Percentiles rank a stretch among this genome's conserved stretches.
These are phyloP conservation scores for Rhynchosporium agropyri DNA, from an alignment of 2,329 filamentous ascomycete genomes.

Conservation along the genomic window DNA sequence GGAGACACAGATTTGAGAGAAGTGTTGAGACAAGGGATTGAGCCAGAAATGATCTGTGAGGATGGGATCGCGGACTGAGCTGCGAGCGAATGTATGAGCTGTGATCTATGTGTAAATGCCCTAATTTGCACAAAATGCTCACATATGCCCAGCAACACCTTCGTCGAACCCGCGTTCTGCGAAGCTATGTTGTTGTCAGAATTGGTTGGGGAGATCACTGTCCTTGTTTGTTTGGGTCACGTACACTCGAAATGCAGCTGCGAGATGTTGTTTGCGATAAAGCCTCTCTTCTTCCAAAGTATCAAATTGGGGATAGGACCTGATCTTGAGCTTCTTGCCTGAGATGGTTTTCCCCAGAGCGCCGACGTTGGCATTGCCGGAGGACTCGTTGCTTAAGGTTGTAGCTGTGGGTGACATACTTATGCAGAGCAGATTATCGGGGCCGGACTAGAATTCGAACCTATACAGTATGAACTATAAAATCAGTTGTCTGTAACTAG, in stretches of 20 bases:
- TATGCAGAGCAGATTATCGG: not conserved
- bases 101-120: too few species aligned
- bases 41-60: slow-evolving; percentile 50
- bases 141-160: slow-evolving; percentile 64
- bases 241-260: slow-evolving; percentile 36
- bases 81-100: not conserved
- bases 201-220: not conserved
- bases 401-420: slow-evolving; percentile 46
- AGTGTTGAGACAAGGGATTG: slow-evolving; percentile 66
- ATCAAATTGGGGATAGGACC: slow-evolving; percentile 45
- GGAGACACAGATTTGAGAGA: slow-evolving; percentile 61
- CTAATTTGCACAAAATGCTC: not conserved
- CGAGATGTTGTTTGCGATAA: slow-evolving; percentile 39
- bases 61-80: slow-evolving; percentile 49
- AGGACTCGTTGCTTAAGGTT: slow-evolving; percentile 43
- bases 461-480: not conserved
- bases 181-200: slow-evolving; percentile 25
- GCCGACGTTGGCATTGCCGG: slow-evolving; percentile 47
- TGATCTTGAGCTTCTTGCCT: slow-evolving; percentile 50
- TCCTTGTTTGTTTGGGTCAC: not conserved
- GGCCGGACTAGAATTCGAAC: not conserved
- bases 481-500: not conserved
- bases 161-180: slow-evolving; percentile 48
- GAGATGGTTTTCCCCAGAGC: slow-evolving; percentile 50
- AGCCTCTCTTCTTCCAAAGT: slow-evolving; percentile 34